Conservation (phyloP, 1,284 basidiomycete species). For the Hymenochaete sp. region DNA sequence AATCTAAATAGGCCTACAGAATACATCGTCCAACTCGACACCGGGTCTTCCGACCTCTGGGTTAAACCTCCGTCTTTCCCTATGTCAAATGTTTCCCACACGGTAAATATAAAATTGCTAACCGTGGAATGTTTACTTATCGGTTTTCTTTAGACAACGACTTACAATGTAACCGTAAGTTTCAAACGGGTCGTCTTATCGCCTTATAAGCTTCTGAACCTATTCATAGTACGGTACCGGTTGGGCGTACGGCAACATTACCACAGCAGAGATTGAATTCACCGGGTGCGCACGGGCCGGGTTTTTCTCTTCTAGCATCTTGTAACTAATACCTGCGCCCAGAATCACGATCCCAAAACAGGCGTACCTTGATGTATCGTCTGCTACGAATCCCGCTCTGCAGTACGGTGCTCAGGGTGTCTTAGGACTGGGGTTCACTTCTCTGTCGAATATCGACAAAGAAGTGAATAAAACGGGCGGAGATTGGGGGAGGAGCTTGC, state of each 20-base stretch:
- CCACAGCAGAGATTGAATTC: conserved; percentile 54
- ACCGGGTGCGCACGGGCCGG: conserved; percentile 48
- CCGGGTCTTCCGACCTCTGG: conserved; percentile 79
- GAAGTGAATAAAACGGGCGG: conserved; percentile 48
- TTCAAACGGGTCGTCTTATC: no score
- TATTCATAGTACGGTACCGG: conserved; percentile 62
- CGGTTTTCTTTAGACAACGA: conserved; percentile 30
- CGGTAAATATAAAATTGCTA: conserved; percentile 34
- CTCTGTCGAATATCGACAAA: conserved; percentile 59
- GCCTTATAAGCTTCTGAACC: conserved; percentile 7
- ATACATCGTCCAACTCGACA: conserved; percentile 67
- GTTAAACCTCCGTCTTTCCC: conserved; percentile 44
- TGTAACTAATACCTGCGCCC: conserved; percentile 17
- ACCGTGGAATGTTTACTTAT: conserved; percentile 1
- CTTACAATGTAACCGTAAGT: conserved; percentile 54
- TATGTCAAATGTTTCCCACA: conserved; percentile 42
- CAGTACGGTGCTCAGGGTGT: conserved; percentile 65
- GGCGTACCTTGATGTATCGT: conserved; percentile 56
- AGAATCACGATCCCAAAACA: conserved; percentile 59
- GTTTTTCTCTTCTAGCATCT: conserved; percentile 3
- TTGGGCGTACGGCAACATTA: conserved; percentile 58
- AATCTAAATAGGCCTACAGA: conserved; percentile 29
- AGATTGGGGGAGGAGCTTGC: conserved; percentile 53
- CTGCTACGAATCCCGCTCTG: conserved; percentile 60
- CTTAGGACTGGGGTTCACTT: conserved; percentile 68